Percentiles rank a stretch among this genome's conserved stretches.
These are phyloP conservation scores for Spencermartinsiella europaea DNA, from an alignment of 805 yeast species.

Conservation along the genomic window DNA sequence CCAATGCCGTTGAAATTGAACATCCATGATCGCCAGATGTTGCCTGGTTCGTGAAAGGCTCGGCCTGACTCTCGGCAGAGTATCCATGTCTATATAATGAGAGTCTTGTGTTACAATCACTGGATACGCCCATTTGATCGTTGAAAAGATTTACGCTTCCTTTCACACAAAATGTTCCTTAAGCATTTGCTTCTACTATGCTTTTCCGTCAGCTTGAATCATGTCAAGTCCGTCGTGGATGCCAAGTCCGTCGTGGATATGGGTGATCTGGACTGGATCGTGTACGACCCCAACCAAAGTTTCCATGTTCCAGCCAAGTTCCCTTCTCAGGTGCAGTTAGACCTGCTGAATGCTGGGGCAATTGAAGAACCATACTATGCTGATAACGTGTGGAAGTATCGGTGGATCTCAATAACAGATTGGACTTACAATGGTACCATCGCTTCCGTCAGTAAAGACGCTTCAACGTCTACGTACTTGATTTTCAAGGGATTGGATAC, in stretches of 20 bases:
- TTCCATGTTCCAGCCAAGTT: slow-evolving; percentile 1
- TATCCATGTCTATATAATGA: too few relatives aligned
- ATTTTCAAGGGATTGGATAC: slow-evolving; percentile 20
- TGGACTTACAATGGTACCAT: slow-evolving; percentile 39
- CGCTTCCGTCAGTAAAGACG: slow-evolving; percentile 10
- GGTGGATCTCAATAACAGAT: slow-evolving; percentile 44
- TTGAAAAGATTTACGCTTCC: too few relatives aligned
- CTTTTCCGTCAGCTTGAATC: too few relatives aligned
- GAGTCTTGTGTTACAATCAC: too few relatives aligned
- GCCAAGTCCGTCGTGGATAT: background rate
- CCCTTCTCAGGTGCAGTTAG: slow-evolving; percentile 21
- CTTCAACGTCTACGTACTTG: slow-evolving; percentile 3
- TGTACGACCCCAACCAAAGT: background rate
- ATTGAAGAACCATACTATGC: slow-evolving; percentile 44
- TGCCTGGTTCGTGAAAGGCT: too few relatives aligned
- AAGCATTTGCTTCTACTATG: too few relatives aligned
- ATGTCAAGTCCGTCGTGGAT: background rate
- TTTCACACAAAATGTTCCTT: too few relatives aligned
- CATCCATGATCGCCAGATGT: too few relatives aligned
- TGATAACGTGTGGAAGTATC: slow-evolving; percentile 38
- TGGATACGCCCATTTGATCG: too few relatives aligned
- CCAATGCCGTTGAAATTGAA: too few relatives aligned
- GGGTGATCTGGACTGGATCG: background rate
- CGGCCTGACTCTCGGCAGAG: too few relatives aligned
- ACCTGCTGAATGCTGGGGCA: slow-evolving; percentile 34